Base-by-base conservation (phyloP, 1,284 basidiomycete genomes). In the Phellopilus nigrolimitatus region DNA sequence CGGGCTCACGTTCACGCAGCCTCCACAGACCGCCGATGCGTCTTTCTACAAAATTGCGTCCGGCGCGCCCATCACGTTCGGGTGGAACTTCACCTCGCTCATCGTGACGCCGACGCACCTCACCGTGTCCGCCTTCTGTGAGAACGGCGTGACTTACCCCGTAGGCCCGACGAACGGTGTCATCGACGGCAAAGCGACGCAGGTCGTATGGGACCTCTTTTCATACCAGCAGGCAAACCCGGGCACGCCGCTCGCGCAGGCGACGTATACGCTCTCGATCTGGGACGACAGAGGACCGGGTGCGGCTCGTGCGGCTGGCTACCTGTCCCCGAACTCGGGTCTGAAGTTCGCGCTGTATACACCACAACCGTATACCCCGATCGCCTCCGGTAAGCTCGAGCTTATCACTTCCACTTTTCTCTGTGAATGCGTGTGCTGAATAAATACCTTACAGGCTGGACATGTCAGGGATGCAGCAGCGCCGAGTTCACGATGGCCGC, bases 31-130 rank as follows among this genome's bases (percentile, higher is more conserved):
- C 8, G 82, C 69, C 15, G 65, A 82, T 19, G 81, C 84, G 3
- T 91, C 89, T 4, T 97, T 80, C 71, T 95, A 86, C 76, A 95
- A 97, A 75, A 88, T 97, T 60, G 89, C 88, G 0, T 68, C 72
- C 0, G 73, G 75, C 41, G 78, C 90, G 61, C 73, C 73, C 52
- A 78, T 95, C 63, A 95, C 91, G 17, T 91, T 95, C 67, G 91
- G 78, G n/a, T 97, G 93, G 93, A 95, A 92, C 66, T 79, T 90
- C 59, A 91, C 88, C 17, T 75, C 74, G 56, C 71, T 95, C 21
- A 71, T 82, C 56, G 76, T 76, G 31, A 78, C 76, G 0, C 91
- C 92, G 0, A 77, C 79, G 0, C 70, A 74, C 53, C 74, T 97
- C 56, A 95, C 94, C 8, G 74, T 95, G 55, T 78, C 81, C 42